A percentile compares a stretch with the other conserved stretches of the same genome.
phyloP scores from a whole-genome alignment of 2,329 filamentous ascomycete genomes.

The Aspergillus hiratsukae region DNA sequence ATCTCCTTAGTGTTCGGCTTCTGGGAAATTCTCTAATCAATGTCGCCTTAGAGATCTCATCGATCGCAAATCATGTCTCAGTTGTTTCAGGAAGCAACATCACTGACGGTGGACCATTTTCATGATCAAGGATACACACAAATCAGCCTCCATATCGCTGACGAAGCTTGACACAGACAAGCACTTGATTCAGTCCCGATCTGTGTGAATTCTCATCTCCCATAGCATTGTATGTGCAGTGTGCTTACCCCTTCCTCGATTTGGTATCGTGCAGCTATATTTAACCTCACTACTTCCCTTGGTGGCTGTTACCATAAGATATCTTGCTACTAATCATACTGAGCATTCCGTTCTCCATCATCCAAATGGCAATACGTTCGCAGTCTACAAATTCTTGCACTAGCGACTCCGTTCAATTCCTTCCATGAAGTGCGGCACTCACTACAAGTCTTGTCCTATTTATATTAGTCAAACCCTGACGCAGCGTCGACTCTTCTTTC shows the following conservation, averaged over 20 bases:
- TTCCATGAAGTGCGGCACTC: not conserved
- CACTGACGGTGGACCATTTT: not conserved
- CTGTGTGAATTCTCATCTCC: not conserved
- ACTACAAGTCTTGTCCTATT: not conserved
- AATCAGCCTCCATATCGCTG: not conserved
- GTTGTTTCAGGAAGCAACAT: not conserved
- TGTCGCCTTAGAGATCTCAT: not conserved
- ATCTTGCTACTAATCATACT: not conserved
- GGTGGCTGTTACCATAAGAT: not conserved
- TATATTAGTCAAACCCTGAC: not conserved
- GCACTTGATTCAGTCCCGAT: not conserved
- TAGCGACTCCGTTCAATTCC: not conserved
- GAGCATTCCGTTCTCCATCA: not conserved
- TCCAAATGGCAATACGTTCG: not conserved
- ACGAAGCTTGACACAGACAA: not conserved
- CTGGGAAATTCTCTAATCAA: not conserved
- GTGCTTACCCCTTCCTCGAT: not conserved
- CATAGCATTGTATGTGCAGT: not conserved
- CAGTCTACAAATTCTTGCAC: no score
- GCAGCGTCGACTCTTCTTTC: not conserved
- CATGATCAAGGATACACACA: not conserved
- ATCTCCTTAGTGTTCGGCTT: not conserved
- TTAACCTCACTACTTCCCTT: not conserved
- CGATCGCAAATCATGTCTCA: not conserved
- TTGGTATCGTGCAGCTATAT: not conserved